Base-by-base conservation (phyloP, 345 rosid genomes). In the Nephelium lappaceum region DNA sequence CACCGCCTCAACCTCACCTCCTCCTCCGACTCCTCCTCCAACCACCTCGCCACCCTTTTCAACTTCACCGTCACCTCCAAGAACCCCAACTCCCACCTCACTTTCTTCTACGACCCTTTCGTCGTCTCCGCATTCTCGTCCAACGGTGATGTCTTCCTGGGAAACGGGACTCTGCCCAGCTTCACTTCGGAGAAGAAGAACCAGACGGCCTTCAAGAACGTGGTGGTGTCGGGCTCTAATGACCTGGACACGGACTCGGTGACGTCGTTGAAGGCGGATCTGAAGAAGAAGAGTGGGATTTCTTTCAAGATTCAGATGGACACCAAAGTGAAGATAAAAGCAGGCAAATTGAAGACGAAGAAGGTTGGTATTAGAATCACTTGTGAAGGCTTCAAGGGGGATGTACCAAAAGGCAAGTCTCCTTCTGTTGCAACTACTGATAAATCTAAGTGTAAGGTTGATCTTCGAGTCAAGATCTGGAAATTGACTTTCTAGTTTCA, bases 381-480 rank as follows among this genome's bases (percentile, higher is more conserved):
- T 1, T 96, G 99, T 65, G 87, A 85, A 16, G 98, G 90, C 18
- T 83, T 96, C 64, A 87, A 83, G 85, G 98, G 92, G 8, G 76
- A 71, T 0, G 51, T 86, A 6, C 99, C 99, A 0, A 92, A 85
- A 86, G 93, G 97, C 42, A 93, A 94, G 87, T 58, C 89, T 0
- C 93, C 95, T 31, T 51, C 88, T 16, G 83, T 89, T 73, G 99
- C 98, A 0, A 78, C 80, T 0, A 80, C 88, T 0, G 64, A 81
- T 53, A 85, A 82, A 8, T 67, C 95, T 2, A 84, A 89, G 80
- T 96, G 99, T 81, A 86, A 87, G 89, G 98, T 88, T 63, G 97
- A 96, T 88, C 92, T 94, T 3, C 85, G 95, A 57, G 63, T 96
- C 77, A 96, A 92, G 93, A 85, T 96, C 86, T 96, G 99, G 99